A percentile compares a stretch with the other conserved stretches of the same genome.
phyloP scores from a whole-genome alignment of 306 rosid genomes.

The Rosa chinensis region DNA sequence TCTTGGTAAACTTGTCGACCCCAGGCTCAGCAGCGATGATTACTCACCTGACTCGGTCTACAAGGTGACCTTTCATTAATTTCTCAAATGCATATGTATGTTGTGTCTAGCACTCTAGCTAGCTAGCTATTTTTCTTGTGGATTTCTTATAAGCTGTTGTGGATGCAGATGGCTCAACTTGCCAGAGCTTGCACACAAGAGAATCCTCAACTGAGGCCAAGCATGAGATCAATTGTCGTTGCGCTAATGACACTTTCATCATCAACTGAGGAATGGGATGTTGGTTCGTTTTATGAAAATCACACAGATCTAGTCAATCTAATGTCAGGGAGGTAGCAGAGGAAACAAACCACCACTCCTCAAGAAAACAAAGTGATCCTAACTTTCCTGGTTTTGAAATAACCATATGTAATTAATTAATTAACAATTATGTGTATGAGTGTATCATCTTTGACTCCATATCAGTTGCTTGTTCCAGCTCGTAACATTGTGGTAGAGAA shows the following conservation, averaged over 20 bases:
- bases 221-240: constrained; percentile 77
- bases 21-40: constrained; percentile 44
- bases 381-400: constrained; percentile 7
- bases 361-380: not conserved
- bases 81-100: not conserved
- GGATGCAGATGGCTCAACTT: constrained; percentile 58
- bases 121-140: not conserved
- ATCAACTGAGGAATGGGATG: constrained; percentile 68
- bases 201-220: constrained; percentile 77
- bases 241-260: constrained; percentile 71
- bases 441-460: not conserved
- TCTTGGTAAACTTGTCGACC: constrained; percentile 51
- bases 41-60: constrained; percentile 51
- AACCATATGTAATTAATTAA: constrained; percentile 1
- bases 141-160: not conserved
- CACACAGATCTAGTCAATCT: constrained; percentile 45
- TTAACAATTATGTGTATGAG: not conserved
- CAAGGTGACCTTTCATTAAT: constrained; percentile 41
- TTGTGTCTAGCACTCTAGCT: not conserved
- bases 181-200: constrained; percentile 77
- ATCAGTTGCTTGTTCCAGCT: not conserved
- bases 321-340: constrained; percentile 49
- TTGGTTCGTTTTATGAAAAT: constrained; percentile 58
- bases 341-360: not conserved
- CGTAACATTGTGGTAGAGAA: not conserved